phyloP scores from a whole-genome alignment of 2,329 filamentous ascomycete species.

The Hirsutella rhossiliensis region DNA sequence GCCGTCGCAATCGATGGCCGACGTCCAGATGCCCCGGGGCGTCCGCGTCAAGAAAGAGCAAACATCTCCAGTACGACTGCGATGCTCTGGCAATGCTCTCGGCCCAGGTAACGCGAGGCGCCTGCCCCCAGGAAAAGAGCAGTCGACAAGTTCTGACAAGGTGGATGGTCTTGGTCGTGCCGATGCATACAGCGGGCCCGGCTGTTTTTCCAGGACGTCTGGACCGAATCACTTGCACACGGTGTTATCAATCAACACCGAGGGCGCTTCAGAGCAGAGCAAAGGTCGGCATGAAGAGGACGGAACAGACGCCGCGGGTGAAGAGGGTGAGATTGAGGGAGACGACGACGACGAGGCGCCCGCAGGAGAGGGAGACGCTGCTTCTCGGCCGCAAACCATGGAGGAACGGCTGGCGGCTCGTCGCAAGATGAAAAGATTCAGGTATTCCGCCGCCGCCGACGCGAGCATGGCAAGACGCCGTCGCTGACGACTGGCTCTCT shows the following conservation, averaged over 20 bases:
- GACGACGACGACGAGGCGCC: constrained; percentile 48
- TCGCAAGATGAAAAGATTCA: constrained; percentile 68
- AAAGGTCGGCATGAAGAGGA: constrained; percentile 23
- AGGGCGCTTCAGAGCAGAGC: constrained; percentile 17
- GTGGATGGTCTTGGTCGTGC: background rate
- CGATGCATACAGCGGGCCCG: background rate
- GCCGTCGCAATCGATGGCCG: background rate
- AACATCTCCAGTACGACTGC: background rate
- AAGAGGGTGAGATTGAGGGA: constrained; percentile 37
- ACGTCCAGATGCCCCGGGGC: background rate
- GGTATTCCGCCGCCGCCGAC: constrained; percentile 28
- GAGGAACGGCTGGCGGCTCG: constrained; percentile 45
- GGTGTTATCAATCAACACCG: background rate
- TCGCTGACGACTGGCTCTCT: constrained; percentile 19
- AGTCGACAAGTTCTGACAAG: background rate
- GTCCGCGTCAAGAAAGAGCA: background rate
- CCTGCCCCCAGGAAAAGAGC: background rate
- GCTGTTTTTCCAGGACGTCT: background rate
- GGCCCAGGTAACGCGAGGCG: background rate
- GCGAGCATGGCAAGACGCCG: background rate
- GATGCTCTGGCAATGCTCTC: background rate
- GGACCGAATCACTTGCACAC: constrained; percentile 2
- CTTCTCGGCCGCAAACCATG: constrained; percentile 35
- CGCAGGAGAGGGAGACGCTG: constrained; percentile 14
- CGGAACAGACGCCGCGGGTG: constrained; percentile 26